Percentiles rank a stretch among this genome's conserved stretches.
Evolutionary conservation across 495 filamentous ascomycete species (phyloP).

Genomic region (Daldinia vernicosa): DNA sequence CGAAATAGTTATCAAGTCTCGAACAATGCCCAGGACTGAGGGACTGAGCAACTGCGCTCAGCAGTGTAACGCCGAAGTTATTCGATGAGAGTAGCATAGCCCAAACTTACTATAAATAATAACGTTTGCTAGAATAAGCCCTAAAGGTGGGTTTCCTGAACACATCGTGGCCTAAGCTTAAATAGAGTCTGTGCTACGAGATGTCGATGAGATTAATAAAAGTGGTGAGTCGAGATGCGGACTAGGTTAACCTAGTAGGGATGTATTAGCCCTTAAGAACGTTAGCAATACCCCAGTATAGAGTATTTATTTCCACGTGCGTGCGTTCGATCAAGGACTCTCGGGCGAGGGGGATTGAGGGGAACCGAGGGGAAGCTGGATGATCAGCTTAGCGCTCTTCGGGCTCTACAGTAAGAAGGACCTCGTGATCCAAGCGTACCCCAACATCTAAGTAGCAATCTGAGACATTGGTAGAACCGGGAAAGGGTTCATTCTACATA

Average conservation of each 20-base stretch:
- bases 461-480: constrained; percentile 36
- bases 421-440: constrained; percentile 33
- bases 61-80: not conserved
- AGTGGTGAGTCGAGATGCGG: not conserved
- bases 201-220: constrained; percentile 10
- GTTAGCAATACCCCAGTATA: constrained; percentile 14
- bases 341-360: constrained; percentile 20
- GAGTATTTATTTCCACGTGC: constrained; percentile 35
- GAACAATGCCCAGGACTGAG: not conserved
- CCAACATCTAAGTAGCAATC: constrained; percentile 20
- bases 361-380: constrained; percentile 6
- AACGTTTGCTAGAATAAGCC: not conserved
- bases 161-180: not conserved
- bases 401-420: constrained; percentile 2
- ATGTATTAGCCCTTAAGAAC: not conserved
- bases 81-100: not conserved
- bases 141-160: not conserved
- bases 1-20: not conserved
- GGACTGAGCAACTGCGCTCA: not conserved
- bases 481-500: constrained; percentile 40
- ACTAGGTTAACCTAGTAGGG: not conserved
- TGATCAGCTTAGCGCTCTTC: constrained; percentile 33
- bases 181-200: not conserved
- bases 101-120: not conserved
- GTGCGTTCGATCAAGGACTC: constrained; percentile 7